A percentile compares a stretch with the other conserved stretches of the same genome.
Evolutionary conservation across 1,284 basidiomycete species (phyloP).

Genomic region (Leccinum pachyderme): DNA sequence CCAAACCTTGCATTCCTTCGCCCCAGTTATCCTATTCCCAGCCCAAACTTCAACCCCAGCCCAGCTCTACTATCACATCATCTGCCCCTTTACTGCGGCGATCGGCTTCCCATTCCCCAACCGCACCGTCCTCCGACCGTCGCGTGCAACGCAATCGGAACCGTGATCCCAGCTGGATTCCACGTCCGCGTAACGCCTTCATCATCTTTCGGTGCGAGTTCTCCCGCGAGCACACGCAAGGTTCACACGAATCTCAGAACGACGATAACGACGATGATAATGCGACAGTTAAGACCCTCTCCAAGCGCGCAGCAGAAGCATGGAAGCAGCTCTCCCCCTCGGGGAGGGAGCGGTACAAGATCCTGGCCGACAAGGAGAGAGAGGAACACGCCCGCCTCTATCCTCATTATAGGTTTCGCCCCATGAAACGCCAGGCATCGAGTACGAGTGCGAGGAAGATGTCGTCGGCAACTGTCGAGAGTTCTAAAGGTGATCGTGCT

Average conservation of each 20-base stretch:
- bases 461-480: constrained; percentile 12
- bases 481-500: constrained; percentile 6
- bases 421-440: constrained; percentile 40
- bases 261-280: constrained; percentile 26
- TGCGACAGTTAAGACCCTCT: constrained; percentile 45
- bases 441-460: constrained; percentile 18
- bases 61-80: neutral
- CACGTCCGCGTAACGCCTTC: constrained; percentile 85
- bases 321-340: constrained; percentile 50
- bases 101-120: neutral
- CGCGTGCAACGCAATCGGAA: constrained; percentile 34
- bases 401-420: constrained; percentile 63
- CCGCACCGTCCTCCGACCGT: constrained; percentile 32
- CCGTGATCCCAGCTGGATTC: constrained; percentile 62
- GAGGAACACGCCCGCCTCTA: constrained; percentile 51
- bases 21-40: neutral
- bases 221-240: constrained; percentile 38
- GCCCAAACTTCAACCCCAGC: neutral
- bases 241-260: constrained; percentile 17
- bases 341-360: constrained; percentile 49
- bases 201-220: constrained; percentile 86
- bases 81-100: neutral
- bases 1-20: neutral
- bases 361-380: constrained; percentile 50
- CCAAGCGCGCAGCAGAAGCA: constrained; percentile 59